Conservation (phyloP, 208 protist genomes). For the Acanthamoeba quina region DNA sequence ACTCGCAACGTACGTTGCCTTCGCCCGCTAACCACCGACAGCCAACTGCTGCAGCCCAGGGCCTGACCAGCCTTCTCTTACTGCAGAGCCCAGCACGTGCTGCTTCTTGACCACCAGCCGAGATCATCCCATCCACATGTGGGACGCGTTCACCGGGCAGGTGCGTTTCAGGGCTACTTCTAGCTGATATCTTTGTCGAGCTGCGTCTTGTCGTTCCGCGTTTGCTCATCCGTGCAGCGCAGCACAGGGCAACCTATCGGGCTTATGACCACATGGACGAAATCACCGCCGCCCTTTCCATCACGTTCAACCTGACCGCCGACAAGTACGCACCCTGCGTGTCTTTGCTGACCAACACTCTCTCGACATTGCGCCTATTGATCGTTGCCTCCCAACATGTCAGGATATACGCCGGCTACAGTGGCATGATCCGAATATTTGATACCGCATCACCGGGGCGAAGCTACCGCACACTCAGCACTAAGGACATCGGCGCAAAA, state of each 20-base stretch:
- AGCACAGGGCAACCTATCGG: constrained; percentile 61
- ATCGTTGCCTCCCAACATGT: background rate
- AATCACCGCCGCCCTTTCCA: constrained; percentile 43
- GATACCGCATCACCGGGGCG: constrained; percentile 33
- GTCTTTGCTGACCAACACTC: background rate
- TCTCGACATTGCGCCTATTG: background rate
- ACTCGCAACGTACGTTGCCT: constrained; percentile 2
- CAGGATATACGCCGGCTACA: constrained; percentile 54
- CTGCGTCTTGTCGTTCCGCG: background rate
- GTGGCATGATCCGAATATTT: constrained; percentile 23
- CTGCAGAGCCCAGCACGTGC: constrained; percentile 41
- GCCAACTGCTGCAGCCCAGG: too few relatives aligned
- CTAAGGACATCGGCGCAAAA: background rate
- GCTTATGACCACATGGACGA: constrained; percentile 65
- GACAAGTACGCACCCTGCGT: background rate
- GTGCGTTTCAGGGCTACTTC: background rate
- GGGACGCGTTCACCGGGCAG: constrained; percentile 66
- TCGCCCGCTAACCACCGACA: background rate
- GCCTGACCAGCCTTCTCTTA: background rate
- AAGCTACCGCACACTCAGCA: constrained; percentile 22
- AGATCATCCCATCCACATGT: constrained; percentile 65
- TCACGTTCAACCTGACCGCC: constrained; percentile 38
- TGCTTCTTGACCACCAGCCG: constrained; percentile 68
- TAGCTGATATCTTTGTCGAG: background rate
- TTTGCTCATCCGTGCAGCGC: background rate